These are phyloP conservation scores for Cystobasidium pallidum DNA, from an alignment of 1,284 basidiomycete species.

Conservation along the genomic window DNA sequence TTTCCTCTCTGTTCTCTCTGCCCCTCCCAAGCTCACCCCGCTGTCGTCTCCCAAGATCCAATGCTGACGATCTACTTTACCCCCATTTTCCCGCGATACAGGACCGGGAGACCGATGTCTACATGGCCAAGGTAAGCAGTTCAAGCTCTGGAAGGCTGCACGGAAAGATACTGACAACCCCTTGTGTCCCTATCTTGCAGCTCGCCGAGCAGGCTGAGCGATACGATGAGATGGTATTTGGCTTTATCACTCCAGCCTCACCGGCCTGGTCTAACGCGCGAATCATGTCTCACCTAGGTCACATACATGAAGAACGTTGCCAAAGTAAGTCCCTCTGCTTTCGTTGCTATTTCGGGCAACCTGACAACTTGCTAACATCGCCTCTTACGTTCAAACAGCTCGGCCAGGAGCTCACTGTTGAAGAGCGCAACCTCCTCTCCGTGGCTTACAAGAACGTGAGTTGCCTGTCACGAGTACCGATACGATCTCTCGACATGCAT, in stretches of 20 bases:
- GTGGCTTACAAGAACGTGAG: slow-evolving; percentile 99
- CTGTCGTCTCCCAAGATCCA: neutral
- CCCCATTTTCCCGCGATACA: neutral
- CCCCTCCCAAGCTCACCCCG: neutral
- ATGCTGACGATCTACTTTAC: slow-evolving; percentile 1
- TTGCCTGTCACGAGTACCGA: neutral
- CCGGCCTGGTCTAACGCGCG: neutral
- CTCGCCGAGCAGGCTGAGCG: slow-evolving; percentile 48
- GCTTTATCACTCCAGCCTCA: neutral
- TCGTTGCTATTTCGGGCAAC: neutral
- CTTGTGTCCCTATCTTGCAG: slow-evolving; percentile 13
- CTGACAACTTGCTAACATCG: neutral
- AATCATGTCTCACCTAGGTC: slow-evolving; percentile 15
- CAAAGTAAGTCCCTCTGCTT: slow-evolving; percentile 32
- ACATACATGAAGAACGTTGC: slow-evolving; percentile 48
- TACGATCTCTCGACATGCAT: neutral
- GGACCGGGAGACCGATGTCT: slow-evolving; percentile 46
- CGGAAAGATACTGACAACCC: no score
- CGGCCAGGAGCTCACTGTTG: slow-evolving; percentile 83
- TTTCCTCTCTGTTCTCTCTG: neutral
- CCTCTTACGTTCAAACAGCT: slow-evolving; percentile 45
- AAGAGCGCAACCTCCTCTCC: slow-evolving; percentile 97
- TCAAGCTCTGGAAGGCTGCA: neutral
- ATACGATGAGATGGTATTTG: slow-evolving; percentile 47
- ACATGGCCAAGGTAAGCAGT: slow-evolving; percentile 46